A percentile compares a stretch with the other conserved stretches of the same genome.
These are phyloP conservation scores for Acanthamoeba castellanii DNA, from an alignment of 208 protist genomes.

Conservation along the genomic window DNA sequence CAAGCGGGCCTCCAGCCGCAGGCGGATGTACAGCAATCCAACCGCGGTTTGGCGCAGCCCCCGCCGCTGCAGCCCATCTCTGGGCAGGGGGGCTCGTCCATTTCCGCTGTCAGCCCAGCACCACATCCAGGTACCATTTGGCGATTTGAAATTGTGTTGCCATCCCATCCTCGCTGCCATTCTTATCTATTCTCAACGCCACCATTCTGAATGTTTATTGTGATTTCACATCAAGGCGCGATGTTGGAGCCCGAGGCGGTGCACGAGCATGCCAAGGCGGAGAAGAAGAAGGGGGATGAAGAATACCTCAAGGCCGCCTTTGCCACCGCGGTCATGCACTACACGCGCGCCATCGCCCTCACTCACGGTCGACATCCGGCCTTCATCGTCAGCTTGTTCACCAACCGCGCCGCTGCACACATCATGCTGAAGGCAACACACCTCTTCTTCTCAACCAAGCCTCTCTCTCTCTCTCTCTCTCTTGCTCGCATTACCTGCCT, in stretches of 20 bases:
- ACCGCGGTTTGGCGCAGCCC: not conserved
- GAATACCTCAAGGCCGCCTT: conserved; percentile 47
- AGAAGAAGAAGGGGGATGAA: conserved; percentile 64
- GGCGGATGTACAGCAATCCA: not conserved
- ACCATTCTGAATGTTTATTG: not conserved
- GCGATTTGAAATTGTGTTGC: not conserved
- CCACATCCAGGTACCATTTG: not conserved
- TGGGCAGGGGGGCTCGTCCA: not conserved
- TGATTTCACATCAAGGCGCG: not conserved
- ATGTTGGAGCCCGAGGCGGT: conserved; percentile 37
- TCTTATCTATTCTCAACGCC: not conserved
- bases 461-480: not conserved
- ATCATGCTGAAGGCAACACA: conserved; percentile 38
- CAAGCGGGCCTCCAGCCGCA: not conserved
- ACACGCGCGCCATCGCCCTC: conserved; percentile 56
- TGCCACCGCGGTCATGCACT: conserved; percentile 64
- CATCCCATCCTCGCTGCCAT: not conserved
- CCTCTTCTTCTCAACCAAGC: not conserved
- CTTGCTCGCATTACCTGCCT: not conserved
- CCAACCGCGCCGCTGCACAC: conserved; percentile 43
- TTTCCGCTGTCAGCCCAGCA: not conserved
- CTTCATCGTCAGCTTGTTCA: conserved; percentile 62
- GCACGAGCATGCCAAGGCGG: conserved; percentile 64
- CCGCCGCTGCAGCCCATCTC: conserved; percentile 24
- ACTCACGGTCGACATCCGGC: conserved; percentile 40